Evolutionary conservation across 1,139 yeast genomes (phyloP).

Genomic region (Magnusiomyces clavatus): DNA sequence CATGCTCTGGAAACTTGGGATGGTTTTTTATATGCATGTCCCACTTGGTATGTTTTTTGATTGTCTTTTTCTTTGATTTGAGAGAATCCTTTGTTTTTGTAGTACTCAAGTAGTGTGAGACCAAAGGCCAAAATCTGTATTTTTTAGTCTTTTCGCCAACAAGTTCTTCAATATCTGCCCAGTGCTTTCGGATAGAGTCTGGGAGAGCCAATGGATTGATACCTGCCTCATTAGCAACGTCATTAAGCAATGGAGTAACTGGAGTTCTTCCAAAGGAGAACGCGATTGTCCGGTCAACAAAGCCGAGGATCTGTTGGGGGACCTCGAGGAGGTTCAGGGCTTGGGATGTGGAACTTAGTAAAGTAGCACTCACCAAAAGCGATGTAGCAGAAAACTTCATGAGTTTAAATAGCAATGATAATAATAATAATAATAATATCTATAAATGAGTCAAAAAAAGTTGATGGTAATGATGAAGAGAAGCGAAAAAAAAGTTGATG

Average conservation of each 20-base stretch:
- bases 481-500: no score
- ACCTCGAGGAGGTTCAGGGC: conserved; percentile 1
- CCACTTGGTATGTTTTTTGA: neutral
- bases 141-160: neutral
- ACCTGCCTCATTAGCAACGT: neutral
- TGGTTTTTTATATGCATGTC: neutral
- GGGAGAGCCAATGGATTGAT: conserved; percentile 1
- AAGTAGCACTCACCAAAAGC: neutral
- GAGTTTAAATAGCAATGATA: neutral
- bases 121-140: neutral
- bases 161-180: neutral
- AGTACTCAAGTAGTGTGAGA: neutral
- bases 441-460: neutral
- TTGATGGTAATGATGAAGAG: neutral
- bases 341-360: neutral
- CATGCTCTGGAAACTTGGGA: conserved; percentile 20
- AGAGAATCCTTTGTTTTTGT: neutral
- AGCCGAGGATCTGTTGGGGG: conserved; percentile 3
- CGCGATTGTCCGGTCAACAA: neutral
- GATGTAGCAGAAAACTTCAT: neutral
- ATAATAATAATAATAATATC: neutral
- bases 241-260: neutral
- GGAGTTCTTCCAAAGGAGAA: conserved; percentile 1
- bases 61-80: neutral
- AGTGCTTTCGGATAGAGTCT: neutral